Conservation (phyloP, 345 rosid species). For the Populus euphratica region DNA sequence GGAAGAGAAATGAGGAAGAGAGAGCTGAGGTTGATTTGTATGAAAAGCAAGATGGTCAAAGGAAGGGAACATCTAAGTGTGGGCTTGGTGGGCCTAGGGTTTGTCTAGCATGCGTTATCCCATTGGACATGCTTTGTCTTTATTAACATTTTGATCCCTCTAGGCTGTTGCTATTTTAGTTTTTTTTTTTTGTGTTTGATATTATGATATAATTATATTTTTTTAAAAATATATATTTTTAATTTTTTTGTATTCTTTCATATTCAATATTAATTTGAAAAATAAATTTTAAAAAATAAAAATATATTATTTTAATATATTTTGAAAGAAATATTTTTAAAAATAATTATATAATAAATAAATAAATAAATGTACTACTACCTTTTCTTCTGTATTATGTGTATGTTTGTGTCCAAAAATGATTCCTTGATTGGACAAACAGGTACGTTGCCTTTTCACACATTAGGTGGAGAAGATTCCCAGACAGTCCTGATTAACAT, state of each 20-base stretch:
- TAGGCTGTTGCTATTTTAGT: too few relatives aligned
- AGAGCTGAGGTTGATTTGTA: neutral
- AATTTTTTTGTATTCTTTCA: too few relatives aligned
- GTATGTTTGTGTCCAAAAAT: neutral
- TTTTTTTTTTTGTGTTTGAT: too few relatives aligned
- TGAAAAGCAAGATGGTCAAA: neutral
- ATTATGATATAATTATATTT: too few relatives aligned
- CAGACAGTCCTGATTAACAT: neutral
- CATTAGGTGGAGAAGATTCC: neutral
- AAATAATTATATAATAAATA: too few relatives aligned
- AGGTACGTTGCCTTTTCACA: neutral
- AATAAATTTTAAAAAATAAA: too few relatives aligned
- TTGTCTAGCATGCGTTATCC: constrained; percentile 48
- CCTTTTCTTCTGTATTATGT: too few relatives aligned
- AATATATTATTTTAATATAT: too few relatives aligned
- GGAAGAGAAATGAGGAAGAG: neutral
- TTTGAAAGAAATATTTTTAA: too few relatives aligned
- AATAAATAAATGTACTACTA: too few relatives aligned
- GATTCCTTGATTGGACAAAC: constrained; percentile 8
- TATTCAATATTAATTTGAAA: too few relatives aligned
- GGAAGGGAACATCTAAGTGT: constrained; percentile 28
- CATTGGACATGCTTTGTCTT: constrained; percentile 43
- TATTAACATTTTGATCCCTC: neutral
- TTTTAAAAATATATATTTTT: too few relatives aligned
- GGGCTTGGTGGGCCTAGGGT: constrained; percentile 36